Percentiles rank a stretch among this genome's conserved stretches.
Evolutionary conservation across 2,329 filamentous ascomycete species (phyloP).

Genomic region (Triangularia verruculosa): DNA sequence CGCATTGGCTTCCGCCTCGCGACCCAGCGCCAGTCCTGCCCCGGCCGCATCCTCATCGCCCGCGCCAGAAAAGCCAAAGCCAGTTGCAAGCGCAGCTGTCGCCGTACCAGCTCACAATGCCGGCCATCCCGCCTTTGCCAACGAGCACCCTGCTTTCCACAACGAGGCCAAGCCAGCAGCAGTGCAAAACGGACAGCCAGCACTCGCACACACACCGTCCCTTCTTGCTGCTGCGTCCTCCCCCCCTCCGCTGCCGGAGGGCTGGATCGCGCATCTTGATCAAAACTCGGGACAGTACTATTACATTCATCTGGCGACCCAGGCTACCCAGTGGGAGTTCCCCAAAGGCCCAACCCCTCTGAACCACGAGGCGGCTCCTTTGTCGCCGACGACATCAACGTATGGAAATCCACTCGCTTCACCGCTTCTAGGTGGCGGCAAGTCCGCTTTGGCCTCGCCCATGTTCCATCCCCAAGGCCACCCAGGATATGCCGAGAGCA

Average conservation of each 20-base stretch:
- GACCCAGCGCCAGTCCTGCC: constrained; percentile 12
- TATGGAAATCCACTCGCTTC: constrained; percentile 73
- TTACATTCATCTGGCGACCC: constrained; percentile 93
- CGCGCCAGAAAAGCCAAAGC: constrained; percentile 22
- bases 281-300: constrained; percentile 97
- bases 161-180: constrained; percentile 65
- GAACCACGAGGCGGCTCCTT: constrained; percentile 73
- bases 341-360: constrained; percentile 92
- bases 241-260: constrained; percentile 90
- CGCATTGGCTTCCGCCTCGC: constrained; percentile 8
- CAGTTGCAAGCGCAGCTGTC: constrained; percentile 17
- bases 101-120: constrained; percentile 20
- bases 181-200: constrained; percentile 45
- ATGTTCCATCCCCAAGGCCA: constrained; percentile 73
- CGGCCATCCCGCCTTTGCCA: constrained; percentile 64
- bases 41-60: constrained; percentile 15
- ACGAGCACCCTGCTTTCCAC: constrained; percentile 84
- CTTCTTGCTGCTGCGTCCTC: constrained; percentile 65
- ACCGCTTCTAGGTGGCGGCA: constrained; percentile 62
- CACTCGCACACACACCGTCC: constrained; percentile 45
- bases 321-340: constrained; percentile 98
- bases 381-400: constrained; percentile 77
- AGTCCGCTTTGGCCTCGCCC: constrained; percentile 72
- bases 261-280: constrained; percentile 96
- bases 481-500: constrained; percentile 80